Base-by-base conservation (phyloP, 2,329 filamentous ascomycete species). In the Coniochaeta sp. region DNA sequence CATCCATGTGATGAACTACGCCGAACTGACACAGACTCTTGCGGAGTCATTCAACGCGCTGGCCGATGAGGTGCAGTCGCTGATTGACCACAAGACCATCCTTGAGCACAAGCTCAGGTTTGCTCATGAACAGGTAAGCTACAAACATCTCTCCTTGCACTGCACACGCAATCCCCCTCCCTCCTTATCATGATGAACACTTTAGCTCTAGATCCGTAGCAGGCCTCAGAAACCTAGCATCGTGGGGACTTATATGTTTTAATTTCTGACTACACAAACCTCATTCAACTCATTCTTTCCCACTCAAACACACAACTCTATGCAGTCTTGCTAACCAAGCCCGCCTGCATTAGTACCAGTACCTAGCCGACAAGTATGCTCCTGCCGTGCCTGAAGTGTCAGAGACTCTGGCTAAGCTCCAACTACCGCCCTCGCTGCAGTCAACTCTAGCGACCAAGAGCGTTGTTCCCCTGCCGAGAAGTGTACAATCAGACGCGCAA, bases 201-300 rank as follows among this genome's bases (percentile, higher is more conserved):
- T 66, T 86, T 89, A 89, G 86, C 86, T 90, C 86, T 89, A 89
- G 86, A 89, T 87, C 86, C 85, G 77, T 78, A 89, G 83, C 77
- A 48, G 26, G 80, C 73, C 77, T 65, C 62, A 57, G 68, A 75
- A 73, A 76, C 73, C 74, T 64, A 70, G 81, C 85, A 87, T 77
- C 38, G 38, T 42, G 74, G 83, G 87, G 69, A 81, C 66, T 58
- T 55, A 64, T 66, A 56, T 67, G 66, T 63, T 68, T 60, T 67
- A 72, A 61, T 65, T 63, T 67, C 71, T 73, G 72, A 75, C 65
- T 56, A 52, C 59, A 58, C 57, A 60, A 16, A 47, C 24, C 12
- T 31, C 8, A 40, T 38, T 35, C 32, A 22, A 32, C 48, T 58
- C 51, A 62, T 56, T 50, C 45, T 42, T 51, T 52, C 52, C 16